Conservation (phyloP, 805 yeast species). For the Starmerella kuoi region DNA sequence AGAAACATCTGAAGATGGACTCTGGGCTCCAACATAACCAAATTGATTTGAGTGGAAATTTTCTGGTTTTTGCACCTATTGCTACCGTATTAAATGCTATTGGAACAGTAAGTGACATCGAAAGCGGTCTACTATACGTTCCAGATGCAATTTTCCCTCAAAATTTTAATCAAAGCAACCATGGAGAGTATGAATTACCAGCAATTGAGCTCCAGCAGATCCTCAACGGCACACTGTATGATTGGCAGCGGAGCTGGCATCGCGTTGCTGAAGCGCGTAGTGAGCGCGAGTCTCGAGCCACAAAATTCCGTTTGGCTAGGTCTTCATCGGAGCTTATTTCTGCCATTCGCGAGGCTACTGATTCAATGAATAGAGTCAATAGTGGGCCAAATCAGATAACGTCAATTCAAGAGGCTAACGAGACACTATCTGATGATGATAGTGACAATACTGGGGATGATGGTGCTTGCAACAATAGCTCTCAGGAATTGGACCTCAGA, state of each 20-base stretch:
- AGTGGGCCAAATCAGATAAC: too few relatives aligned
- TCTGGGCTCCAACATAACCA: constrained; percentile 5
- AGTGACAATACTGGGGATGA: neutral
- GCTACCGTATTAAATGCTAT: constrained; percentile 11
- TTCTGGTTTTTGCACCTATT: constrained; percentile 12
- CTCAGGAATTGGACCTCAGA: neutral
- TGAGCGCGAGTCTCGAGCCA: constrained; percentile 4
- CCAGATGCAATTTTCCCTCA: constrained; percentile 15
- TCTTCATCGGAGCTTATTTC: constrained; percentile 14
- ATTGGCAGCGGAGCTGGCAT: constrained; percentile 18
- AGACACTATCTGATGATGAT: neutral
- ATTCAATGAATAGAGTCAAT: neutral
- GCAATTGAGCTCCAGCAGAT: constrained; percentile 12
- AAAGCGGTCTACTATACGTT: constrained; percentile 10
- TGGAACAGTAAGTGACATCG: constrained; percentile 13
- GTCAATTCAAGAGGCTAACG: too few relatives aligned
- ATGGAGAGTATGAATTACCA: neutral
- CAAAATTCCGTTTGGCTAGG: constrained; percentile 2
- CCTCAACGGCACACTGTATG: constrained; percentile 16
- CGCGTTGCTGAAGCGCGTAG: constrained; percentile 14
- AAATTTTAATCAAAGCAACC: neutral
- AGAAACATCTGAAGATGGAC: neutral
- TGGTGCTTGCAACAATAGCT: neutral
- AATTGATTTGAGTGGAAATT: constrained; percentile 8
- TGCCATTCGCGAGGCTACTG: constrained; percentile 10